Evolutionary conservation across 1,139 yeast genomes (phyloP), one percentile per base, ranked within the genome.

Genomic region (Taphrina betulina): DNA sequence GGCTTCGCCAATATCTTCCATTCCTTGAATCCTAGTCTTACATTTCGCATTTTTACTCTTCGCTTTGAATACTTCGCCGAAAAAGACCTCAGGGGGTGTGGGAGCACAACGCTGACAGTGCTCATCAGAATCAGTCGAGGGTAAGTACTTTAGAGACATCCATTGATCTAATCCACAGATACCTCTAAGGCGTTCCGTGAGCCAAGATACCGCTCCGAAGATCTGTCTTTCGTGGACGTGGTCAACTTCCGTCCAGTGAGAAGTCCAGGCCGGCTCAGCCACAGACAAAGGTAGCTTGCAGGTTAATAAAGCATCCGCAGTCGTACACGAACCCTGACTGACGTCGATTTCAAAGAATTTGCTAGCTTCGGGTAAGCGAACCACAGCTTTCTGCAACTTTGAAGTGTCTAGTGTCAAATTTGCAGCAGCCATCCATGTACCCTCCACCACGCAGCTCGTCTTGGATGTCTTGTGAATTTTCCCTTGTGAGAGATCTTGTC

Each of bases 121-220:
- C 5, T 7, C 31, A 20, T 20, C 16, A 10, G 3, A 23, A 8
- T 24, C 37, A 17, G 14, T 34, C 3, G 28, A 16, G 8, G 36
- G 43, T 5, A 44, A 41, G n/a, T n/a, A n/a, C n/a, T n/a, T n/a
- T n/a, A n/a, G n/a, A 2, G 10, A 10, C 29, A 50, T 35, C 57
- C 57, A 53, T 14, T 20, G 28, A 16, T 38, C 38, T 41, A 41
- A 10, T 2, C 41, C 34, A 5, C 40, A 24, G 26, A 52, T 33
- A 23, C 42, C 46, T 16, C 57, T 50, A 16, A 54, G 40, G 3
- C 59, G 52, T 20, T 57, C 59, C 8, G 59, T 57, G n/a, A 57
- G 17, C 59, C 59, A 57, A 10, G 48, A 31, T 17, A 57, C 31
- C 34, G 44, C 57, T 10, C 45, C 35, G 28, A 57, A 57, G 3